Percentiles rank a stretch among this genome's conserved stretches.
Conservation (phyloP, 352 stramenopile genomes). For the Globisporangium barbulae region DNA sequence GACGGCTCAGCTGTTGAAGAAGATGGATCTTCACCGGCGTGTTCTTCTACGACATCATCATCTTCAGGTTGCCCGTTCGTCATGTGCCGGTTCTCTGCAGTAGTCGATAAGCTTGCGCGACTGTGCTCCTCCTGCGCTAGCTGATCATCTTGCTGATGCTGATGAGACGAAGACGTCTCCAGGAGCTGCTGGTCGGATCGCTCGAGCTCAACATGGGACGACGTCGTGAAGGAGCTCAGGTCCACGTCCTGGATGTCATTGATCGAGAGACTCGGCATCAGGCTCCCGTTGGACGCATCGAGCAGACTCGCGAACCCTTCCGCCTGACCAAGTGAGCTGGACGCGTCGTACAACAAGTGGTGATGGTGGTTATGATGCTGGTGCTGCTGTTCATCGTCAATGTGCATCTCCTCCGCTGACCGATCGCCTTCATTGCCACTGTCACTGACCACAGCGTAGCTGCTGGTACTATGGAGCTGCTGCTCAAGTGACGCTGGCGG, state of each 20-base stretch:
- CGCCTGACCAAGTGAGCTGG: constrained; percentile 5
- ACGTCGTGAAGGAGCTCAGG: constrained; percentile 32
- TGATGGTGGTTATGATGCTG: constrained; percentile 9
- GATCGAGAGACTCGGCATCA: constrained; percentile 56
- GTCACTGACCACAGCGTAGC: not conserved
- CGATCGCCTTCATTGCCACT: not conserved
- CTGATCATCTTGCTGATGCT: not conserved
- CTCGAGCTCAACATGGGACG: constrained; percentile 7
- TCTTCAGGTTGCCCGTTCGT: constrained; percentile 15
- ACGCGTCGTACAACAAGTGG: constrained; percentile 22
- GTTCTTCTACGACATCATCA: constrained; percentile 2
- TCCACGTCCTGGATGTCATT: constrained; percentile 62
- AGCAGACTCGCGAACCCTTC: constrained; percentile 22
- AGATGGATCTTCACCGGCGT: constrained; percentile 16
- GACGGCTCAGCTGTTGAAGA: not conserved
- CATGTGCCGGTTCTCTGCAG: constrained; percentile 13
- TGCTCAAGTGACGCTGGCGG: not conserved
- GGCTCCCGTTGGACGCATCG: constrained; percentile 27
- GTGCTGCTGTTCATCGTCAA: constrained; percentile 6
- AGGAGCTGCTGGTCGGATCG: not conserved
- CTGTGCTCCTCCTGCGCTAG: not conserved
- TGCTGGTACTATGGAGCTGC: not conserved
- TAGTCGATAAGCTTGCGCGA: not conserved
- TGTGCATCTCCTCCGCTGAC: constrained; percentile 4
- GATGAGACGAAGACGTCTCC: not conserved